These are phyloP conservation scores for Thelonectria olida DNA, from an alignment of 2,329 filamentous ascomycete genomes.

Conservation along the genomic window DNA sequence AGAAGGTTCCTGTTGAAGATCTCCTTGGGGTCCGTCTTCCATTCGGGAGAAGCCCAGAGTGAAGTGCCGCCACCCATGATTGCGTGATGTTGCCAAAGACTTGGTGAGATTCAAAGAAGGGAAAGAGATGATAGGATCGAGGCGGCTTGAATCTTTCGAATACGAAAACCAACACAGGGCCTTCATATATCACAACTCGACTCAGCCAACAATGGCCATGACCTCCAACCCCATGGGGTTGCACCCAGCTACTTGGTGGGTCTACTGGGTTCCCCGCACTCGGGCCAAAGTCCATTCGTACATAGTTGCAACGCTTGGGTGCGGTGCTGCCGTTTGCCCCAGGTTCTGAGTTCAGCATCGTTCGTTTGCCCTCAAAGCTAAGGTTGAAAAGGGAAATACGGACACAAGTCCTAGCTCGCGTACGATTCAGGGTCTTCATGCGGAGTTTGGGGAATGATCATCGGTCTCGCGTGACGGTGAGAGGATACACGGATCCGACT, in stretches of 20 bases:
- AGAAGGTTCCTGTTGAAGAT: slow-evolving; percentile 12
- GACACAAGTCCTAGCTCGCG: slow-evolving; percentile 18
- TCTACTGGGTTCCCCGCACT: slow-evolving; percentile 10
- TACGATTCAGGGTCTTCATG: neutral
- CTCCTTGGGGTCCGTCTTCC: slow-evolving; percentile 20
- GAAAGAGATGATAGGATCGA: too few species aligned
- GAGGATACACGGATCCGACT: neutral
- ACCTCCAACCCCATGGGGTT: slow-evolving; percentile 6
- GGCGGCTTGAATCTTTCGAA: too few species aligned
- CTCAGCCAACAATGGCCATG: neutral
- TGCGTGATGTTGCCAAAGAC: neutral
- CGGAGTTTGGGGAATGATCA: neutral
- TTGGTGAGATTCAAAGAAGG: neutral
- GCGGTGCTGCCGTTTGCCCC: neutral
- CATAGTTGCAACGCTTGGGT: too few species aligned
- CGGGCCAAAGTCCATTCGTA: neutral
- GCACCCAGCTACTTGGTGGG: neutral
- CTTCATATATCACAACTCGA: neutral
- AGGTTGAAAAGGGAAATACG: slow-evolving; percentile 7
- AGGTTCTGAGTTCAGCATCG: neutral
- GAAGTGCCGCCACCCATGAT: slow-evolving; percentile 19
- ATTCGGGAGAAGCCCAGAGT: slow-evolving; percentile 19
- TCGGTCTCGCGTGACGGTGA: too few species aligned
- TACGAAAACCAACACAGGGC: neutral
- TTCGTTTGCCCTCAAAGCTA: slow-evolving; percentile 6